A percentile compares a stretch with the other conserved stretches of the same genome.
phyloP scores from a whole-genome alignment of 1,139 yeast species.

The Yamadazyma diddensiae region DNA sequence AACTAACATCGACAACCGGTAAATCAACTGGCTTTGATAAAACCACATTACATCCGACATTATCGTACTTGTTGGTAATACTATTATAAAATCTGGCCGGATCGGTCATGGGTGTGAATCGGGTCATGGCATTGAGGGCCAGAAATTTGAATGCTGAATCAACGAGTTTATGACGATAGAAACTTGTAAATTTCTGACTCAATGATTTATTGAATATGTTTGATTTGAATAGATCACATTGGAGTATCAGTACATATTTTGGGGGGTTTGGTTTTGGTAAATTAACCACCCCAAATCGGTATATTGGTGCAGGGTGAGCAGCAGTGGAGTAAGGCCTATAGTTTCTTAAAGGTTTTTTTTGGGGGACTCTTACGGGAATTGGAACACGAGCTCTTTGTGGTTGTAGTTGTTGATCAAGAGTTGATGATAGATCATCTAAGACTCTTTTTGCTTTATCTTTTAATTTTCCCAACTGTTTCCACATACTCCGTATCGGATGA shows the following conservation, averaged over 20 bases:
- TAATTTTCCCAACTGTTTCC: conserved; percentile 11
- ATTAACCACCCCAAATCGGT: no score
- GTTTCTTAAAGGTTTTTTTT: conserved; percentile 3
- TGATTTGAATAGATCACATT: no score
- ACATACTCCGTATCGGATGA: no score
- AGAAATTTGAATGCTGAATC: conserved; percentile 1
- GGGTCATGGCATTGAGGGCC: conserved; percentile 3
- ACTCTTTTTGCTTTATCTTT: conserved; percentile 14
- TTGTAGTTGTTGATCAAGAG: conserved; percentile 9
- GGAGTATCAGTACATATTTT: no score
- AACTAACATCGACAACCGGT: background rate
- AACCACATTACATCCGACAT: conserved; percentile 9
- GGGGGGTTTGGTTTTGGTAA: no score
- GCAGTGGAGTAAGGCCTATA: background rate
- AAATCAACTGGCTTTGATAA: conserved; percentile 4
- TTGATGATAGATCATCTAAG: conserved; percentile 14
- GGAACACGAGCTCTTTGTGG: conserved; percentile 6
- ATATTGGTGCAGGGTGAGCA: background rate
- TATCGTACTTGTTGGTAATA: conserved; percentile 8
- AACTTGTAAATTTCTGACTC: conserved; percentile 7
- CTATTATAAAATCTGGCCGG: conserved; percentile 9
- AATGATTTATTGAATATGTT: background rate
- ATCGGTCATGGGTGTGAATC: conserved; percentile 10
- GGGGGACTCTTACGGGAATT: conserved; percentile 13
- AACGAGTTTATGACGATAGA: conserved; percentile 5